Evolutionary conservation across 768 basidiomycete genomes (phyloP).

Genomic region (Cubamyces sp.): DNA sequence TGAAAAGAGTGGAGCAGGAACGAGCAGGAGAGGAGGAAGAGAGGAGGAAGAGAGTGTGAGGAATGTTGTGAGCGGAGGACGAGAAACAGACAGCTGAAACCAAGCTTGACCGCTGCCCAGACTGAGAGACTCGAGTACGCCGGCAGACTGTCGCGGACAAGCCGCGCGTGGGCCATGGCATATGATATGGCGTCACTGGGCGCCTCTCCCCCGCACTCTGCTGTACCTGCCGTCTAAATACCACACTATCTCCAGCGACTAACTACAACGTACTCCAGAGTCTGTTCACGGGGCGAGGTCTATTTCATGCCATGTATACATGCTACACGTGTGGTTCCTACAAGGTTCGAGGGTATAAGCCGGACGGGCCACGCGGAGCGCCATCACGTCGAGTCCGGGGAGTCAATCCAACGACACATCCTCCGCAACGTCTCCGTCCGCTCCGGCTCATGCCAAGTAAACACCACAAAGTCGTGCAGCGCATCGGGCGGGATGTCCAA

Average conservation of each 20-base stretch:
- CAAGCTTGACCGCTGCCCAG: not conserved
- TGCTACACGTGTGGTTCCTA: too few relatives aligned
- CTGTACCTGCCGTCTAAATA: not conserved
- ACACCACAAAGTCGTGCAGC: conserved; percentile 36
- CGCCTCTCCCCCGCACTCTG: not conserved
- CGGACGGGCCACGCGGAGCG: too few relatives aligned
- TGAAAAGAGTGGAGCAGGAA: not conserved
- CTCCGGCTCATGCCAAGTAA: conserved; percentile 36
- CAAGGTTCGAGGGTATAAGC: too few relatives aligned
- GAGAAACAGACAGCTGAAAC: not conserved
- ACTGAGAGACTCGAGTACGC: not conserved
- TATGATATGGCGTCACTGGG: conserved; percentile 11
- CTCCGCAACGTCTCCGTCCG: conserved; percentile 28
- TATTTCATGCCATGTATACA: too few relatives aligned
- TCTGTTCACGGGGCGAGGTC: too few relatives aligned
- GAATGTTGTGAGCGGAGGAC: not conserved
- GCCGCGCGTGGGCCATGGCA: too few relatives aligned
- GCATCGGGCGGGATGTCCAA: conserved; percentile 55
- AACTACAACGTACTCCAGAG: too few relatives aligned
- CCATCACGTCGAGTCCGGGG: too few relatives aligned
- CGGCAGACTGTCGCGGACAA: not conserved
- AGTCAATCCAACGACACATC: conserved; percentile 26
- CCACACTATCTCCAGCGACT: not conserved
- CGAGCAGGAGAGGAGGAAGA: not conserved
- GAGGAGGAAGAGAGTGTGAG: not conserved